Evolutionary conservation across 371 early-diverging fungal genomes (phyloP), one percentile per base, ranked within the genome.

Genomic region (Saksenaea oblongispora): DNA sequence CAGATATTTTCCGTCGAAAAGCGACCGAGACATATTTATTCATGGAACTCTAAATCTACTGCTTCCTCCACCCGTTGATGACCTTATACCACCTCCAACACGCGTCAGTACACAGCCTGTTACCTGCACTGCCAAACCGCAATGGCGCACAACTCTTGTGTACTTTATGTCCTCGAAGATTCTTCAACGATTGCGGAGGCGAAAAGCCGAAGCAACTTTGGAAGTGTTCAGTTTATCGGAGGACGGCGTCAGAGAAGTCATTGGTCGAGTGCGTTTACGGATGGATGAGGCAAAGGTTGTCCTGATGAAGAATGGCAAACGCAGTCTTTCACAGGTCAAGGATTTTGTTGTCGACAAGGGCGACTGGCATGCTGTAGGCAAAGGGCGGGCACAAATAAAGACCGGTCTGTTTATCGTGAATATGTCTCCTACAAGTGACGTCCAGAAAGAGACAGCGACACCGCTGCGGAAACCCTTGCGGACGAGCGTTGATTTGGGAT

Each of bases 1-100:
- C 15, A 63, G 63, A 54, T 44, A 68, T 34, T 76, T 80, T 41
- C 55, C 56, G 15, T 37, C 54, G 17, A 54, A 71, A 56, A 39
- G 53, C 14, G 74, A 75, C 56, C 67, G 67, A 54, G 80, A 80
- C 39, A 31, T 77, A 7, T 77, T 75, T 56, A 64, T 80, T 22
- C 65, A 72, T n/a, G 62, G 70, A 36, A 70, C 73, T 28, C 59
- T 80, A 3, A 57, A 75, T 44, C 53, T 80, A 24, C 66, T 51
- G 27, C 41, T 80, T 14, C 80, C 80, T 22, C 61, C 59, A 17
- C 58, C 65, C 1, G 65, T 80, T 11, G 75, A 74, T 55, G 80
- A 80, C 59, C 73, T 80, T n/a, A 76, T 80, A 53, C 75, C 75
- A 7, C 75, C 77, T 5, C 63, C 66, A 17, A 80, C 75, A n/a